Percentiles rank a stretch among this genome's conserved stretches.
phyloP scores from a whole-genome alignment of 2,329 filamentous ascomycete species.

The Ilyonectria sp. region DNA sequence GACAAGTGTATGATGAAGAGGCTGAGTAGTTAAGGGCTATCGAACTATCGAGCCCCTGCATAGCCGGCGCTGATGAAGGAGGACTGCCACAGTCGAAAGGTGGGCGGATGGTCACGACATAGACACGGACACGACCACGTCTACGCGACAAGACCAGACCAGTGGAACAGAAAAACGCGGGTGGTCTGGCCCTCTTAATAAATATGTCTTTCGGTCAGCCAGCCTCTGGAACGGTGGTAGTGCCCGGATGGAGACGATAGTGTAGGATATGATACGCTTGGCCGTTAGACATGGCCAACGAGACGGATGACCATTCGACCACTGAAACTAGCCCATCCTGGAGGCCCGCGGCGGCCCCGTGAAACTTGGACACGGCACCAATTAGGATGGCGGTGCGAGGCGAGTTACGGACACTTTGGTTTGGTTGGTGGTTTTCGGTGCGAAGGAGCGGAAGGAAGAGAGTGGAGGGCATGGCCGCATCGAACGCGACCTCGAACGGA shows the following conservation, averaged over 20 bases:
- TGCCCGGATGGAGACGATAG: background rate
- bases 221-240: background rate
- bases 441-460: background rate
- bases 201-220: constrained; percentile 10
- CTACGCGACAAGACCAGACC: constrained; percentile 33
- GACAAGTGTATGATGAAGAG: background rate
- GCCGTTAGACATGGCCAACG: constrained; percentile 12
- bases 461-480: constrained; percentile 39
- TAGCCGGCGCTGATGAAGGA: constrained; percentile 1
- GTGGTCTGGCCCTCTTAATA: constrained; percentile 45
- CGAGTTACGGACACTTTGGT: background rate
- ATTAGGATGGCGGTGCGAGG: constrained; percentile 10
- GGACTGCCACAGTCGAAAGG: background rate
- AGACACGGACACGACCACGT: constrained; percentile 41
- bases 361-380: constrained; percentile 21
- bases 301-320: background rate
- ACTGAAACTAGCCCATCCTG: constrained; percentile 3
- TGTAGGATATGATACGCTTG: constrained; percentile 10
- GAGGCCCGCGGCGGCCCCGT: constrained; percentile 1
- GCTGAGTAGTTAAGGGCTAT: constrained; percentile 12
- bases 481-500: constrained; percentile 31
- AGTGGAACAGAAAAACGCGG: constrained; percentile 34
- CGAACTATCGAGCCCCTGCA: constrained; percentile 26
- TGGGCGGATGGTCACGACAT: constrained; percentile 28
- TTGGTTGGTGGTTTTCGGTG: background rate